Conservation (phyloP, 2,329 filamentous ascomycete species). For the Verticillium tricorpus region DNA sequence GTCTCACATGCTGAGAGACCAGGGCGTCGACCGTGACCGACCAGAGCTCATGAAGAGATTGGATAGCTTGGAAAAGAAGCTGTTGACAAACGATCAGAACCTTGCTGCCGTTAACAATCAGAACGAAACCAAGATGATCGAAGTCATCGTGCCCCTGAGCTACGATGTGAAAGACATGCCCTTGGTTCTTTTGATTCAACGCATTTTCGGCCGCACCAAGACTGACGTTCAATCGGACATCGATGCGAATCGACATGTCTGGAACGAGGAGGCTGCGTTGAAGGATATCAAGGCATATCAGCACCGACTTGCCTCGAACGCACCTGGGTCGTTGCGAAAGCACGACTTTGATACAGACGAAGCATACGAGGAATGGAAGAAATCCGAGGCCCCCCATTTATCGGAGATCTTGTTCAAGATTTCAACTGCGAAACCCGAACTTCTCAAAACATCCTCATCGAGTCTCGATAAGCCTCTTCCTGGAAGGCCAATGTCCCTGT, state of each 20-base stretch:
- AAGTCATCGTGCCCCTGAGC: conserved; percentile 77
- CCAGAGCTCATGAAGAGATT: conserved; percentile 79
- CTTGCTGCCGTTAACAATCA: conserved; percentile 61
- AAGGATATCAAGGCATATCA: conserved; percentile 93
- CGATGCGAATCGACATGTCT: conserved; percentile 70
- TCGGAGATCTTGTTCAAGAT: conserved; percentile 93
- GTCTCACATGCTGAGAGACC: conserved; percentile 71
- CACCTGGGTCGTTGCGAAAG: conserved; percentile 69
- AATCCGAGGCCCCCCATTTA: conserved; percentile 78
- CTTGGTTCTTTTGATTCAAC: conserved; percentile 80
- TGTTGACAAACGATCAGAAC: conserved; percentile 91
- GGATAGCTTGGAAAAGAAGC: conserved; percentile 82
- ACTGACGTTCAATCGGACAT: conserved; percentile 84
- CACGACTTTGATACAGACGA: conserved; percentile 90
- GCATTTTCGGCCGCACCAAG: conserved; percentile 76
- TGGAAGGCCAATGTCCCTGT: conserved; percentile 42
- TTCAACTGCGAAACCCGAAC: conserved; percentile 76
- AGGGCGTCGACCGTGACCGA: conserved; percentile 80
- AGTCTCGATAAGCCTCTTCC: conserved; percentile 30
- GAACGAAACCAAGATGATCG: conserved; percentile 62
- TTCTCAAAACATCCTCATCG: conserved; percentile 70
- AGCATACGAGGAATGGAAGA: conserved; percentile 86
- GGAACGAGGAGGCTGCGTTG: conserved; percentile 89
- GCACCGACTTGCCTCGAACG: conserved; percentile 76
- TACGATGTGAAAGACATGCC: conserved; percentile 98